Conservation (phyloP, 148 eudicot genomes). For the Camellia sinensis region DNA sequence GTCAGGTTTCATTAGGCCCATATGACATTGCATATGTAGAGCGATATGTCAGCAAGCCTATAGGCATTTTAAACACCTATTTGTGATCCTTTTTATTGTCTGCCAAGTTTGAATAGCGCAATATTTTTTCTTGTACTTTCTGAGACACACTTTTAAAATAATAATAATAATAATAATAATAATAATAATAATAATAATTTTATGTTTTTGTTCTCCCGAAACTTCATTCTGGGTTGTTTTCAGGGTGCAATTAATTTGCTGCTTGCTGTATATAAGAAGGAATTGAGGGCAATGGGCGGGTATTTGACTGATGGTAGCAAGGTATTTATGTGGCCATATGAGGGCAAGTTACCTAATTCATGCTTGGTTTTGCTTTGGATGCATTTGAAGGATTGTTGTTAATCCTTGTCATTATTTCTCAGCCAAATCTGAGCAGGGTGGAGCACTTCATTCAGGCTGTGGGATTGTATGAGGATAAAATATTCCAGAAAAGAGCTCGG, state of each 20-base stretch:
- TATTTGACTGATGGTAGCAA: conserved; percentile 86
- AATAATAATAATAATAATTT: background rate
- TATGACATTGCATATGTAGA: background rate
- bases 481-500: conserved; percentile 84
- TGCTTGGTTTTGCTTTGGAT: conserved; percentile 6
- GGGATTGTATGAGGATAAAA: conserved; percentile 88
- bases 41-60: background rate
- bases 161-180: background rate
- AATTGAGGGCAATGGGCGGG: conserved; percentile 68
- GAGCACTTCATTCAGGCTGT: conserved; percentile 91
- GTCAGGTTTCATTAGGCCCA: background rate
- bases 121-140: background rate
- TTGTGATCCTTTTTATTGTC: no score
- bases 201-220: background rate
- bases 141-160: background rate
- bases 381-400: background rate
- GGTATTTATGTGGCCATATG: conserved; percentile 43
- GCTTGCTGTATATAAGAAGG: conserved; percentile 87
- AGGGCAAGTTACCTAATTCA: conserved; percentile 2
- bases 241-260: conserved; percentile 94
- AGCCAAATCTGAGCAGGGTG: conserved; percentile 77
- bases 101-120: background rate
- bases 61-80: background rate
- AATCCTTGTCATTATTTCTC: conserved; percentile 17
- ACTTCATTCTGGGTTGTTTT: background rate